Base-by-base conservation (phyloP, 768 basidiomycete genomes). In the Lactarius sanguifluus region DNA sequence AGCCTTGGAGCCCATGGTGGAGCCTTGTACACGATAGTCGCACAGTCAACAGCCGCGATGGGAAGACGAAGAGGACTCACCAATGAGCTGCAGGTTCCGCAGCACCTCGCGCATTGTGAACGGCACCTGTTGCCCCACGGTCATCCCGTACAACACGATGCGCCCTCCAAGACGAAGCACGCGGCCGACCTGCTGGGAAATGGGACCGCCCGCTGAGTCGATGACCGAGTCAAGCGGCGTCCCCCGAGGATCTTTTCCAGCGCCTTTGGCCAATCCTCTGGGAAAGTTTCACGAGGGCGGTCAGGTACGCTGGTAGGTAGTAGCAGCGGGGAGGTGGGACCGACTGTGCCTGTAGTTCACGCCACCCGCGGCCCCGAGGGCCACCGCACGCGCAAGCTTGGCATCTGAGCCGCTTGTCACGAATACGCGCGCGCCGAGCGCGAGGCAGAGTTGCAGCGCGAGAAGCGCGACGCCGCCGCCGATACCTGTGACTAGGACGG, bases 381-480 rank as follows among this genome's bases (percentile, higher is more conserved):
- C 75, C 23, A 85, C 74, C 0, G 92, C 92, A 62, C 82, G 85
- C 57, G 78, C 75, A 57, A 95, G 86, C 79, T 94, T 94, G 10
- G 85, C 83, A 32, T 81, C 78, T 55, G 76, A 85, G 10, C 90
- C 83, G 67, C 89, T 91, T 5, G 93, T 91, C 28, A 94, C 91
- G 74, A 87, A 94, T n/a, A 94, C 91, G 40, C 83, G 83, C 1
- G 90, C 89, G 34, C 92, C 90, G 62, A 81, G 82, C 0, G 90
- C 91, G 4, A 92, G 71, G 73, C 86, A 90, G 10, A 94, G 75
- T 74, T 95, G 92, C 66, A 94, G 76, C 0, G 89, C 87, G 47
- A 85, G 71, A 34, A 94, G 79, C 0, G 93, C 93, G 45, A 95
- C 93, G 15, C 93, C 92, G 23, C 92, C 92, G 28, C 92, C 91